A percentile compares a stretch with the other conserved stretches of the same genome.
These are phyloP conservation scores for Diplodia mutila DNA, from an alignment of 2,329 filamentous ascomycete species.

Conservation along the genomic window DNA sequence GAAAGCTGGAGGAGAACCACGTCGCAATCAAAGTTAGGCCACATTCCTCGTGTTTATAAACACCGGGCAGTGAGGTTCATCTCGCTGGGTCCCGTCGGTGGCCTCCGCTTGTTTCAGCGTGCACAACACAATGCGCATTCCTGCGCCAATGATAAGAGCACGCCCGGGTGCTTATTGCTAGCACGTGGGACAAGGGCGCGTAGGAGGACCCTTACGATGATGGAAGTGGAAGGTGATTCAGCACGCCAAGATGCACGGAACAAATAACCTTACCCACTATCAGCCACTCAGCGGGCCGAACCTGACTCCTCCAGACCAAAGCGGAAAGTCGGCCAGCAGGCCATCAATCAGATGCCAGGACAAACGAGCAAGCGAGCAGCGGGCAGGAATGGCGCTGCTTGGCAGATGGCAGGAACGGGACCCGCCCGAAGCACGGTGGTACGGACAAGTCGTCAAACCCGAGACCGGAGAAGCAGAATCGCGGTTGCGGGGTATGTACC, in stretches of 20 bases:
- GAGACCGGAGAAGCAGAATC: background rate
- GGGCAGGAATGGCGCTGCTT: background rate
- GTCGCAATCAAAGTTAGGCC: background rate
- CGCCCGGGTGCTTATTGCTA: slow-evolving; percentile 5
- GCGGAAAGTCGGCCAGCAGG: background rate
- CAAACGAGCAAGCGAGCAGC: slow-evolving; percentile 2
- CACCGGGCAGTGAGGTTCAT: background rate
- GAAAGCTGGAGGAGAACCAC: background rate
- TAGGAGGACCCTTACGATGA: slow-evolving; percentile 12
- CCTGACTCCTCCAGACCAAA: background rate
- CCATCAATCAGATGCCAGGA: background rate
- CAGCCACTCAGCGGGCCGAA: slow-evolving; percentile 19
- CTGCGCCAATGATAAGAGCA: slow-evolving; percentile 18
- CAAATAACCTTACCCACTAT: slow-evolving; percentile 16
- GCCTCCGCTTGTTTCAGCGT: slow-evolving; percentile 11
- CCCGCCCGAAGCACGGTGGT: background rate
- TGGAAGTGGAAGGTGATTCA: slow-evolving; percentile 26
- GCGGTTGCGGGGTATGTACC: slow-evolving; percentile 8
- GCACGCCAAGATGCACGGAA: slow-evolving; percentile 2
- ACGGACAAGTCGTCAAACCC: background rate
- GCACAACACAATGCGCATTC: background rate
- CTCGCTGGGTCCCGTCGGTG: background rate
- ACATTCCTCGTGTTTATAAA: slow-evolving; percentile 13
- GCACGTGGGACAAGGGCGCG: slow-evolving; percentile 10
- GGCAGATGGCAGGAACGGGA: slow-evolving; percentile 9